Evolutionary conservation across 345 rosid genomes (phyloP), one percentile per base, ranked within the genome.

Genomic region (Salix udensis): DNA sequence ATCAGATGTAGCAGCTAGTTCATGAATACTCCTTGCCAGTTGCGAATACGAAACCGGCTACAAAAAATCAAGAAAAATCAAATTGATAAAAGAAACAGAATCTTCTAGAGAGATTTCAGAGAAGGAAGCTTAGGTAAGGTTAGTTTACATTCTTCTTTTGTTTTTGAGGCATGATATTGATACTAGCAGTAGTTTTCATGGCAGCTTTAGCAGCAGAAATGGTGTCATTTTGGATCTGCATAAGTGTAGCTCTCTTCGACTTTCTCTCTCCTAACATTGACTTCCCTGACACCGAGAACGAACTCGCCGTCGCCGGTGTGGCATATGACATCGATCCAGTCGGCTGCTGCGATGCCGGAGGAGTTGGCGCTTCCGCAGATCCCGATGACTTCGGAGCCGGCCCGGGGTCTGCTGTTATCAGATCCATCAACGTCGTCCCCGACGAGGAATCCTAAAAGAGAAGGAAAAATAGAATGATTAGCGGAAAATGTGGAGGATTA

Each of bases 21-120:
- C 99, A 68, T 96, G 99, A 80, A 96, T 96, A 71, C 98, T 96
- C 91, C 99, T 91, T 11, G 99, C 98, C 40, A 93, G 97, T 90
- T 96, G 99, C 7, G 97, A 87, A 84, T 96, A 96, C 3, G 99
- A 96, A 77, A 96, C 97, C 16, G 98, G 97, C 99, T 96, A 94
- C 55, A 72, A 81, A 77, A 39, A 67, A n/a, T 7, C 53, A 34
- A 75, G 60, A 9, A 70, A 70, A 60, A 0, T 14, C 65, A 76
- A 40, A 40, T 40, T 21, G n/a, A 10, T 13, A 0, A 10, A 1
- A 37, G 19, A 28, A 11, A 46, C 10, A 46, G 5, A 9, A 16
- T 24, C 7, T 24, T 39, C 46, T 28, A 26, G 15, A 16, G 5
- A 24, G 60, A 23, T 19, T 2, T 18, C 16, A 26, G 16, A 26